Evolutionary conservation across 2,329 filamentous ascomycete species (phyloP), one percentile per base, ranked within the genome.

Genomic region (Chalaropsis thielavioides): DNA sequence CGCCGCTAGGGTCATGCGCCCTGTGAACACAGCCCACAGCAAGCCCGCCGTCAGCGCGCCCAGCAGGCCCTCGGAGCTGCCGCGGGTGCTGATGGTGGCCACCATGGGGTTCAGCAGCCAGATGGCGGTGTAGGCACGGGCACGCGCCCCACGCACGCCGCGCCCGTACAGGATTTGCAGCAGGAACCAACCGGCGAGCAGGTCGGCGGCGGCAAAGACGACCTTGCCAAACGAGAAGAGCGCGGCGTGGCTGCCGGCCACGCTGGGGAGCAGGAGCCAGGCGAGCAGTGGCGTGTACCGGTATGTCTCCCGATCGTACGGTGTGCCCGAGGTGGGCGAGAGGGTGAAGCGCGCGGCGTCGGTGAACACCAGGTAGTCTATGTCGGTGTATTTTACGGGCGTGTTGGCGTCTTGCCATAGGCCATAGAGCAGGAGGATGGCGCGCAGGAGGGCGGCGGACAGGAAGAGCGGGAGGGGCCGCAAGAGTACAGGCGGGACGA

Each of bases 21-120:
- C 80, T 62, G 81, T 78, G 68, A 91, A 76, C 0, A 89, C 87
- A 0, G 92, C 89, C 89, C 90, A 97, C 11, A 99, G 75, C 43
- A 97, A 74, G 0, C 84, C 88, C 68, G 90, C 84, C 5, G 95
- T 90, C 72, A 96, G 80, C 0, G 92, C 90, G 17, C 90, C 91
- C 7, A 99, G 75, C 13, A 99, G 73, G 0, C 94, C 94, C 75
- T 99, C 94, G 0, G 91, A 94, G 76, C 92, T 96, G 15, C 94
- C 94, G 61, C 94, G 80, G 13, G 94, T 97, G 75, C 90, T 96
- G 71, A 99, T 99, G 44, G 91, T 90, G 0, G 94, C 94, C 10
- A 97, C 94, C 92, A 99, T 97, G 0, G 94, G 94, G 71, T 99
- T 99, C 72, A 96, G 81, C 67, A 97, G 77, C 94, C 94, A 99